Evolutionary conservation across 768 basidiomycete genomes (phyloP).

Genomic region (Mycena latifolia): DNA sequence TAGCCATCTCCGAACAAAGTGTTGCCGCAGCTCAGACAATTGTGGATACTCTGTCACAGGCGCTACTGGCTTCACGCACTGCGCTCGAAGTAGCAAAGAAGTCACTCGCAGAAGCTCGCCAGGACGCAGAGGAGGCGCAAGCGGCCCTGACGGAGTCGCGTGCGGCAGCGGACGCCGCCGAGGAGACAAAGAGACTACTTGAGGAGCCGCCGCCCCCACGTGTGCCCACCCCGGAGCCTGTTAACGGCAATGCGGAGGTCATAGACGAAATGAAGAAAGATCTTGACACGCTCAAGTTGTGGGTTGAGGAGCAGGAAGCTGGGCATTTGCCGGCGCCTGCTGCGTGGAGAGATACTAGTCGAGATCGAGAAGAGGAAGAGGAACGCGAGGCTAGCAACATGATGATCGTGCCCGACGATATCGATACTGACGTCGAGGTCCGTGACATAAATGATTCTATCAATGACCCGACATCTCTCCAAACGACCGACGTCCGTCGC

Average conservation of each 20-base stretch:
- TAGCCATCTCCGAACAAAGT: constrained; percentile 15
- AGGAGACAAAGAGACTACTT: constrained; percentile 30
- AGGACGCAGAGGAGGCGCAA: constrained; percentile 27
- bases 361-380: constrained; percentile 21
- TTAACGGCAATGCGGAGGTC: constrained; percentile 21
- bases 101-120: constrained; percentile 26
- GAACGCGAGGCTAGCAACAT: constrained; percentile 22
- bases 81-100: constrained; percentile 26
- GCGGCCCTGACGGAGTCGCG: constrained; percentile 18
- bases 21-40: constrained; percentile 20
- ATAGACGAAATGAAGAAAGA: constrained; percentile 30
- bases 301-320: constrained; percentile 31
- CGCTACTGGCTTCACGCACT: constrained; percentile 23
- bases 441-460: constrained; percentile 3
- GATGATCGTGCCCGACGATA: constrained; percentile 16
- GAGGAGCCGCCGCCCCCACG: constrained; percentile 27
- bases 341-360: constrained; percentile 3
- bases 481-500: too few relatives aligned
- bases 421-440: constrained; percentile 9
- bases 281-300: constrained; percentile 22
- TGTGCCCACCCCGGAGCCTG: constrained; percentile 24
- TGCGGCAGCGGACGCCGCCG: constrained; percentile 26
- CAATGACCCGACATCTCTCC: too few relatives aligned
- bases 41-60: constrained; percentile 25
- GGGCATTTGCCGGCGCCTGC: constrained; percentile 9